Conservation (phyloP, 306 rosid species). For the Vigna mungo region DNA sequence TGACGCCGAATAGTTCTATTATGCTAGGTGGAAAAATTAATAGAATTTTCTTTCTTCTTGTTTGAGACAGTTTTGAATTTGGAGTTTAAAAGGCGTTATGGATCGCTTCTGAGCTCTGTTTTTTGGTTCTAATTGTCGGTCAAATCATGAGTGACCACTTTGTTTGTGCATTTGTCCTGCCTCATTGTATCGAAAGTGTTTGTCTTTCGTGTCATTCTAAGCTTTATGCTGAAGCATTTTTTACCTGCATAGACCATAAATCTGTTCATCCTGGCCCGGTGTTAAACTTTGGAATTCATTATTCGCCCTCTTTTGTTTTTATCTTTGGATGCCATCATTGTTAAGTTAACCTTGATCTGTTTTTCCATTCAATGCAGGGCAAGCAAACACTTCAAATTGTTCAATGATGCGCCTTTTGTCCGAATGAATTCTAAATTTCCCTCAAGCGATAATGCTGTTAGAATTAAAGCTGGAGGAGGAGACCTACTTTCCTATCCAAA, state of each 20-base stretch:
- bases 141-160: not conserved
- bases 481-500: constrained; percentile 60
- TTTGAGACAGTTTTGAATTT: not conserved
- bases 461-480: constrained; percentile 65
- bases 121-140: not conserved
- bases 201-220: not conserved
- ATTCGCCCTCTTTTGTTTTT: not conserved
- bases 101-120: constrained; percentile 5
- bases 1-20: not conserved
- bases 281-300: not conserved
- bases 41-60: not conserved
- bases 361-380: constrained; percentile 51
- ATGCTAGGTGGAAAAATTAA: not conserved
- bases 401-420: constrained; percentile 50
- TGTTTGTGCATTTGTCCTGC: constrained; percentile 2
- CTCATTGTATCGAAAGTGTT: not conserved
- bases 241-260: not conserved
- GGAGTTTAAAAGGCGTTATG: not conserved
- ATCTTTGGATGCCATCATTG: constrained; percentile 26
- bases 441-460: constrained; percentile 44
- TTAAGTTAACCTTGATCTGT: constrained; percentile 23
- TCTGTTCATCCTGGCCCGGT: not conserved
- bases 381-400: constrained; percentile 54
- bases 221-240: constrained; percentile 20
- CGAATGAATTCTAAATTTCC: constrained; percentile 52